These are phyloP conservation scores for Phytophthora syringae DNA, from an alignment of 352 stramenopile genomes.

Conservation along the genomic window DNA sequence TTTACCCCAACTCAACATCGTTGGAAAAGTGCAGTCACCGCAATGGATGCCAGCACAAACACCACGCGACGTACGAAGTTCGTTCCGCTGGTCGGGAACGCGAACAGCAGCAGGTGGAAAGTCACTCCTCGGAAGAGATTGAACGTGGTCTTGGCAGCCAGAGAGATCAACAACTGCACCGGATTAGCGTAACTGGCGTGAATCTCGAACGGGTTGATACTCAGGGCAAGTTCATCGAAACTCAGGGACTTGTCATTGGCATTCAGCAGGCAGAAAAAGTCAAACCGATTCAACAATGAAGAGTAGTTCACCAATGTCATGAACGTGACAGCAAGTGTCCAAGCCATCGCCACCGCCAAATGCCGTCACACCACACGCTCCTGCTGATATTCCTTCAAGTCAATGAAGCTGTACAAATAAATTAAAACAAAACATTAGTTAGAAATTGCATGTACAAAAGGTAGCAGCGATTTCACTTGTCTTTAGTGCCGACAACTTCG, in stretches of 20 bases:
- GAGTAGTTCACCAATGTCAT: conserved; percentile 60
- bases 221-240: conserved; percentile 50
- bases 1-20: no score
- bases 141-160: conserved; percentile 63
- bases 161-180: conserved; percentile 45
- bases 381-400: conserved; percentile 66
- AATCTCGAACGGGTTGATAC: conserved; percentile 49
- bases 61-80: conserved; percentile 51
- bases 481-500: conserved; percentile 65
- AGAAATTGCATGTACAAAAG: not conserved
- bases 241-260: conserved; percentile 23
- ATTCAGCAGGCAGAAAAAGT: conserved; percentile 57
- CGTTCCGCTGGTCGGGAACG: conserved; percentile 53
- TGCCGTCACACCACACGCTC: conserved; percentile 55
- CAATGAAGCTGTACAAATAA: conserved; percentile 58
- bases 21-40: conserved; percentile 38
- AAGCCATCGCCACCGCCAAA: conserved; percentile 45
- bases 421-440: not conserved
- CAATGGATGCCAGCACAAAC: conserved; percentile 47
- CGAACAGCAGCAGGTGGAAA: conserved; percentile 63
- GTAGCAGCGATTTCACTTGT: conserved; percentile 36
- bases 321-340: conserved; percentile 50
- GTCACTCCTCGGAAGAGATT: conserved; percentile 63
- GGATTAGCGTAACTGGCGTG: conserved; percentile 45
- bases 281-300: conserved; percentile 68